phyloP scores from a whole-genome alignment of 2,329 filamentous ascomycete genomes.

The Aspergillus ruber region DNA sequence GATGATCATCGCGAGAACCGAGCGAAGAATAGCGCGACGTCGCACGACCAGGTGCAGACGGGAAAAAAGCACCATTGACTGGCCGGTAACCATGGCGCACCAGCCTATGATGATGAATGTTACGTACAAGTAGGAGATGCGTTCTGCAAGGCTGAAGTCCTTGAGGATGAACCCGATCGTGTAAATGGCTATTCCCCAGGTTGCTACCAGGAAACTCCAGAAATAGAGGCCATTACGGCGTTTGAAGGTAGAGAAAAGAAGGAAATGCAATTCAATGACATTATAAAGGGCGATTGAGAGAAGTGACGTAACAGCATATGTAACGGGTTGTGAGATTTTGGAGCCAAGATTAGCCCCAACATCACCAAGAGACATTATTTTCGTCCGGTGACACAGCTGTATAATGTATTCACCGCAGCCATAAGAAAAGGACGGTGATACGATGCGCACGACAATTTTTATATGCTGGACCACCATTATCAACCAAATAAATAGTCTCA shows the following conservation, averaged over 20 bases:
- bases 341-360: no score
- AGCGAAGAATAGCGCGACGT: not conserved
- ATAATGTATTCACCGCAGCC: no score
- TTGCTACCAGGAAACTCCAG: slow-evolving; percentile 2
- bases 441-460: no score
- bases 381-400: no score
- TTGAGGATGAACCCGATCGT: slow-evolving; percentile 2
- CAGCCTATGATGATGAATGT: slow-evolving; percentile 1
- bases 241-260: slow-evolving; percentile 2
- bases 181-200: slow-evolving; percentile 1
- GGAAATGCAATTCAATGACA: not conserved
- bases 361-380: no score
- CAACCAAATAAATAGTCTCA: no score
- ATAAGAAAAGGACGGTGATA: no score
- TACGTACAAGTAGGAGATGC: not conserved
- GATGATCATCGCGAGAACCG: not conserved
- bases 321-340: no score
- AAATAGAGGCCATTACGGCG: slow-evolving; percentile 2
- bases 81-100: slow-evolving; percentile 1
- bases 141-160: not conserved
- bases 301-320: no score
- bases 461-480: no score
- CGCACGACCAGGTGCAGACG: not conserved
- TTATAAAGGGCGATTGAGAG: not conserved
- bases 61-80: not conserved